phyloP scores from a whole-genome alignment of 2,329 filamentous ascomycete species.

The Diplodia corticola region DNA sequence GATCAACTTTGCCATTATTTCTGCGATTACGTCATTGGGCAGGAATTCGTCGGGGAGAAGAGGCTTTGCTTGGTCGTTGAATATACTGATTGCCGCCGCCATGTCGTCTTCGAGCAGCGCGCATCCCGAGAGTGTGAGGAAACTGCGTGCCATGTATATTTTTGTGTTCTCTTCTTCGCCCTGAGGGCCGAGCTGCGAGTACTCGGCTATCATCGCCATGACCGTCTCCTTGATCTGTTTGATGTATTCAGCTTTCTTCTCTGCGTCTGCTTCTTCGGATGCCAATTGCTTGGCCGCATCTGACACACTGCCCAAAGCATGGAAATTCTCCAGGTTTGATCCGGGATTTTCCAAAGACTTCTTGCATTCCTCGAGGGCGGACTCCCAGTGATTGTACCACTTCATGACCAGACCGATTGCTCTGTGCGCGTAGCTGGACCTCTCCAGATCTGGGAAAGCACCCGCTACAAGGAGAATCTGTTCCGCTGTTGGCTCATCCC shows the following conservation, averaged over 20 bases:
- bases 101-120: neutral
- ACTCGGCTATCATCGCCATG: no score
- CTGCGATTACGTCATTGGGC: constrained; percentile 6
- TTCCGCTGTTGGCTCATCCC: neutral
- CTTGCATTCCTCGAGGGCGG: neutral
- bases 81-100: constrained; percentile 15
- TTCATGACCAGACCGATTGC: neutral
- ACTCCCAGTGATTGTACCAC: neutral
- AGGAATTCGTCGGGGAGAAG: neutral
- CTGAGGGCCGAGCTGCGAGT: neutral
- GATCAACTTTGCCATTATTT: constrained; percentile 22
- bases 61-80: constrained; percentile 12
- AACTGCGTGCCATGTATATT: neutral
- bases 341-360: neutral
- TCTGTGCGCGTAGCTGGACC: neutral
- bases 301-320: neutral
- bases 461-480: neutral
- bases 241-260: neutral
- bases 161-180: constrained; percentile 1
- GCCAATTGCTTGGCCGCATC: neutral
- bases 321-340: neutral
- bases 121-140: neutral
- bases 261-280: neutral
- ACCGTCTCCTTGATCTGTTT: neutral
- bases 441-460: constrained; percentile 5